Base-by-base conservation (phyloP, 2,329 filamentous ascomycete genomes). In the Simplicillium sp. region DNA sequence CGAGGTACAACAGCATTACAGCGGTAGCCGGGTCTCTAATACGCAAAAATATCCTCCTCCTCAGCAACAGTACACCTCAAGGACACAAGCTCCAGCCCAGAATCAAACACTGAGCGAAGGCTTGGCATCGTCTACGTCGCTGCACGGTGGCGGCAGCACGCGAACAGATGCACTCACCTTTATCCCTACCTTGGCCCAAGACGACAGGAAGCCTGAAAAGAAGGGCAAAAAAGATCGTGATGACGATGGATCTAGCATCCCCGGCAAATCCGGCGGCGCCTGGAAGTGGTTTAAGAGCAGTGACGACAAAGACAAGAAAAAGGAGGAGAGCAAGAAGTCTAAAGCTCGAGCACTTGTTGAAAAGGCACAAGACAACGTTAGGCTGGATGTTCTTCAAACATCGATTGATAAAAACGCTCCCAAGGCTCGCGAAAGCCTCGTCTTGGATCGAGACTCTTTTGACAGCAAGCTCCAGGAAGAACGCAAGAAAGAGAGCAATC, bases 381-480 rank as follows among this genome's bases (percentile, higher is more conserved):
- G 90, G 25, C 70, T 96, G 20, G 90, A 97, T 53, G 77, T 94
- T 16, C 69, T 95, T 16, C 89, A 96, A 55, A 84, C 78, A 31
- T 94, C 89, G 0, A 89, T 94, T 55, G 90, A 97, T 38, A 76
- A 70, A 34, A 67, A 62, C 9, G 67, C 72, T 2, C 70, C 68
- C 25, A 79, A 75, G 49, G 83, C 83, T 3, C 80, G 90, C 11
- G 90, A 96, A 59, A 94, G 87, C 53, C 63, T 95, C 16, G 75
- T 94, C 1, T 61, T 95, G 33, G 88, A 96, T 52, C 82, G 89
- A 14, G 83, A 92, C 17, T 80, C 65, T 45, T 61, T 83, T 40
- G 82, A 87, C 48, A 68, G 65, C 46, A 87, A 83, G 55, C 64
- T 92, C 7, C 79, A 88, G 43, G 84, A 87, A 48, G 87, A 94